These are phyloP conservation scores for Populus hybrid DNA, from an alignment of 441 rosid genomes.

Conservation along the genomic window DNA sequence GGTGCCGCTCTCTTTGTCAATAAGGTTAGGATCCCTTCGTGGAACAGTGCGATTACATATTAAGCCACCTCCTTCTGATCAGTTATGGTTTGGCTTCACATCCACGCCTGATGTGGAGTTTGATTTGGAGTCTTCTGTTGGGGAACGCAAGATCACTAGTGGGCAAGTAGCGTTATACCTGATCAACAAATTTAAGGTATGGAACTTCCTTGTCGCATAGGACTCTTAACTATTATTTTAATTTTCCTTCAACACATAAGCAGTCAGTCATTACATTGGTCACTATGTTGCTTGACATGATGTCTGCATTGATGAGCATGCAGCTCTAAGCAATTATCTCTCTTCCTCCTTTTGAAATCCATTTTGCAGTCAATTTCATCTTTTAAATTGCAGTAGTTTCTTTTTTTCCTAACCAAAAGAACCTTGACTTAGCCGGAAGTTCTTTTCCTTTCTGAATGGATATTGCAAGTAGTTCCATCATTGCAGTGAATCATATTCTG, in stretches of 20 bases:
- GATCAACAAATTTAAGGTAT: conserved; percentile 83
- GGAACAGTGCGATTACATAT: conserved; percentile 76
- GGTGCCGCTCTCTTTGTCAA: conserved; percentile 87
- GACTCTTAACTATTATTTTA: not conserved
- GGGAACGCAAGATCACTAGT: conserved; percentile 83
- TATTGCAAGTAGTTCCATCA: not conserved
- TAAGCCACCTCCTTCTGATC: conserved; percentile 97
- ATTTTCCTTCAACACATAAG: not conserved
- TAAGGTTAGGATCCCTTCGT: conserved; percentile 74
- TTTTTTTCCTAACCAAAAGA: not conserved
- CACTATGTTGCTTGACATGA: not conserved
- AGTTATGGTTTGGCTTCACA: conserved; percentile 85
- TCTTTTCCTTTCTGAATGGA: not conserved
- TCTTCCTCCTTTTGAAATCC: not conserved
- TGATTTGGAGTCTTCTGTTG: conserved; percentile 71
- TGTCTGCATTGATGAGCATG: not conserved
- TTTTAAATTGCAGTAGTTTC: not conserved
- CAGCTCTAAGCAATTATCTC: not conserved
- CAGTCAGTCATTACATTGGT: not conserved
- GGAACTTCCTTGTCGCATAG: conserved; percentile 16
- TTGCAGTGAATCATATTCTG: not conserved
- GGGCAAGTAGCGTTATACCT: conserved; percentile 67
- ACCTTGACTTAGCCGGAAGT: not conserved
- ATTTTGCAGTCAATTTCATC: not conserved
- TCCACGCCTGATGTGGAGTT: conserved; percentile 89